Conservation (phyloP, 345 rosid genomes). For the Lepidium sativum region DNA sequence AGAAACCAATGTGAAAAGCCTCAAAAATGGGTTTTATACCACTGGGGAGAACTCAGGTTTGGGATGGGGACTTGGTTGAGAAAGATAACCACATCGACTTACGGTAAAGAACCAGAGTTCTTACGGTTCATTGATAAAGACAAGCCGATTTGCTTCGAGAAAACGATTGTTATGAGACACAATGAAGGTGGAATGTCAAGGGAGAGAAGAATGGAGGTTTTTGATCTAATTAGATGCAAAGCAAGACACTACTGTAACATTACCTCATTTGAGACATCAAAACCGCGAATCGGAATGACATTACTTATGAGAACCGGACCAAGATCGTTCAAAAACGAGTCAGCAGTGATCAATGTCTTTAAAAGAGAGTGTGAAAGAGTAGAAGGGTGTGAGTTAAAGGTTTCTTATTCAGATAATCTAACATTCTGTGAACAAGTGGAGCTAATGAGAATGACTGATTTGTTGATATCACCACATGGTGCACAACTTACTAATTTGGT, state of each 20-base stretch:
- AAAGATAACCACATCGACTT: slow-evolving; percentile 39
- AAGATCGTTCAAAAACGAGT: slow-evolving; percentile 62
- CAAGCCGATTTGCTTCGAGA: slow-evolving; percentile 54
- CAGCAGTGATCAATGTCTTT: slow-evolving; percentile 38
- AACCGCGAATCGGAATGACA: slow-evolving; percentile 44
- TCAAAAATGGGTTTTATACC: slow-evolving; percentile 56
- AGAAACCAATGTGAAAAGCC: slow-evolving; percentile 40
- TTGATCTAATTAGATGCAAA: slow-evolving; percentile 51
- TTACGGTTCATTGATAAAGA: slow-evolving; percentile 25
- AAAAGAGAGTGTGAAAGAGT: slow-evolving; percentile 42
- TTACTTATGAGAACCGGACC: slow-evolving; percentile 61
- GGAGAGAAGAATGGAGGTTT: slow-evolving; percentile 51
- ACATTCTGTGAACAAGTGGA: slow-evolving; percentile 71
- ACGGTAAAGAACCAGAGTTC: slow-evolving; percentile 25
- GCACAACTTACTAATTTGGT: slow-evolving; percentile 72
- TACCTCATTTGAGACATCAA: slow-evolving; percentile 11
- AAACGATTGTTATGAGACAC: slow-evolving; percentile 76
- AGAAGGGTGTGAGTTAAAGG: slow-evolving; percentile 48
- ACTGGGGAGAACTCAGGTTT: slow-evolving; percentile 63
- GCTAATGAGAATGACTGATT: slow-evolving; percentile 56
- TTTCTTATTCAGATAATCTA: slow-evolving; percentile 56
- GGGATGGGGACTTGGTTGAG: slow-evolving; percentile 44
- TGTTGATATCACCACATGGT: slow-evolving; percentile 59
- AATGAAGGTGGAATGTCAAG: slow-evolving; percentile 73
- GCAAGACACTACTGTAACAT: slow-evolving; percentile 47